Evolutionary conservation across 495 filamentous ascomycete species (phyloP), one percentile per base, ranked within the genome.

Genomic region (Xylaria venustula): DNA sequence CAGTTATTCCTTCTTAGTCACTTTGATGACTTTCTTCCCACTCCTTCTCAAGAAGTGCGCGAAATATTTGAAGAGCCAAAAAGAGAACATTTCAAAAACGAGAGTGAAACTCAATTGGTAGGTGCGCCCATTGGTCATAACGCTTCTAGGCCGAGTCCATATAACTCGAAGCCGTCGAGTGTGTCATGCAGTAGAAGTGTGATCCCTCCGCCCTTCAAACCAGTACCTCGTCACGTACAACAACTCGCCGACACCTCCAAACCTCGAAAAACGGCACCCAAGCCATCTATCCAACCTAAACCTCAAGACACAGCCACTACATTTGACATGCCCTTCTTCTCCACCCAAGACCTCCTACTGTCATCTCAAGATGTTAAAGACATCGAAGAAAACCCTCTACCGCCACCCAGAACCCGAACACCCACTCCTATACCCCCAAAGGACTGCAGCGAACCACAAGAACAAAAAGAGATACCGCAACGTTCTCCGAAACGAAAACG

Each of bases 301-400:
- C 22, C 36, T 11, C 25, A 12, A 32, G 7, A 55, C 20, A 34
- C 54, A 45, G 19, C 49, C 0, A 63, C 62, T 0, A 28, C 41
- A 34, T 63, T 64, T 19, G 61, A 70, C 8, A 63, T 71, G 2
- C 65, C 70, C 0, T 73, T 78, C 36, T 64, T 79, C 36, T 80
- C 71, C 4, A 77, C 80, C 0, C 80, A 81, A 52, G 80, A 83
- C 61, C 51, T 79, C 0, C 42, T 69, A 0, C 54, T 81, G 11
- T 81, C 78, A 0, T 79, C 79, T 1, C 79, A 81, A 62, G 80
- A 83, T 23, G 49, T 81, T 4, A 70, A 67, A 28, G 80, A 83
- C 22, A 63, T 82, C 17, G 74, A 73, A 37, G 66, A 58, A 64
- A 67, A 36, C 59, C 62, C 40, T 40, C 54, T 17, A 58, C 64